phyloP scores from a whole-genome alignment of 805 yeast genomes.

The Suhomyces tanzawaensis region DNA sequence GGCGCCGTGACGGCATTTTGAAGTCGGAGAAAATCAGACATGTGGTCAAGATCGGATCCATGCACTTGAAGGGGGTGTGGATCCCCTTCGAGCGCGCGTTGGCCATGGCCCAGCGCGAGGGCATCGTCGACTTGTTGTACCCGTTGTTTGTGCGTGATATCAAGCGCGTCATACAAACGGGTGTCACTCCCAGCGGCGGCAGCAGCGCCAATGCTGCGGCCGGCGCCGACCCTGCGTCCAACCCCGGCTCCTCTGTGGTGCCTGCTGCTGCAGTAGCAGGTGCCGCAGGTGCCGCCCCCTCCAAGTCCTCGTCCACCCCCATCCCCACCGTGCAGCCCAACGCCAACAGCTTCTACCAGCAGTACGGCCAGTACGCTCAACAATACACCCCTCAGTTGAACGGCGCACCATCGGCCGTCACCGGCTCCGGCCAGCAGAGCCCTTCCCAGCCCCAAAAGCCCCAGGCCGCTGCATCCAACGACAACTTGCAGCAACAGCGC shows the following conservation, averaged over 20 bases:
- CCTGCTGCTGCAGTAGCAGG: constrained; percentile 6
- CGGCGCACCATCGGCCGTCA: constrained; percentile 1
- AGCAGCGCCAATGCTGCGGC: constrained; percentile 14
- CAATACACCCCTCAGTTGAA: constrained; percentile 7
- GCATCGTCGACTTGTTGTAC: constrained; percentile 40
- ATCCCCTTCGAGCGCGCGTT: constrained; percentile 81
- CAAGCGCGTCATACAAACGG: constrained; percentile 50
- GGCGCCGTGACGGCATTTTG: constrained; percentile 79
- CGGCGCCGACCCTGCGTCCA: constrained; percentile 13
- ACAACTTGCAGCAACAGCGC: constrained; percentile 5
- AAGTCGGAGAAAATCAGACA: constrained; percentile 74
- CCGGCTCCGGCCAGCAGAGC: neutral
- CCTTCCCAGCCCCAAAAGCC: constrained; percentile 3
- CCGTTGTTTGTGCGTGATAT: constrained; percentile 60
- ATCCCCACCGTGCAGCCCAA: constrained; percentile 4
- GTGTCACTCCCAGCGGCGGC: constrained; percentile 35
- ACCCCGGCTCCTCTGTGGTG: constrained; percentile 10
- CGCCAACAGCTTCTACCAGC: constrained; percentile 13
- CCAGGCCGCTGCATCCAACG: constrained; percentile 1
- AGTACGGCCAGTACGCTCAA: constrained; percentile 10
- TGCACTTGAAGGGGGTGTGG: constrained; percentile 90
- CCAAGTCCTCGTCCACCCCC: constrained; percentile 4
- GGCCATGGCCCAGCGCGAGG: constrained; percentile 78
- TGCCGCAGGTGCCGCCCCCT: neutral
- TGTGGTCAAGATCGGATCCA: constrained; percentile 82